Conservation (phyloP, 768 basidiomycete species). For the Russula ochroleuca region DNA sequence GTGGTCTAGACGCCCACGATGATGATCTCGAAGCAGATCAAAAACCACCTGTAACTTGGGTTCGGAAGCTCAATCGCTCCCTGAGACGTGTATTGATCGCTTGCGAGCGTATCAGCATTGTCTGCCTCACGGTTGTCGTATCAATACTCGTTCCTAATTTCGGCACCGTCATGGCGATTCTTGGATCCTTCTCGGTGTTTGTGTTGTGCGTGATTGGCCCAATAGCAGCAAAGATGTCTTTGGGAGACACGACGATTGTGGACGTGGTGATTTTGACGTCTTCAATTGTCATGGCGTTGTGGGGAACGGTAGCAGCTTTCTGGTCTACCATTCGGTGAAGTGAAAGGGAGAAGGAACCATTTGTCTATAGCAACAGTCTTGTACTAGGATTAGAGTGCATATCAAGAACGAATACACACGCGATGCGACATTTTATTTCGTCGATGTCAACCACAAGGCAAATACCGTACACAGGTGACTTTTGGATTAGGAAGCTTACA, state of each 20-base stretch:
- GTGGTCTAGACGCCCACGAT: slow-evolving; percentile 54
- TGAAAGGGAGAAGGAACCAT: not conserved
- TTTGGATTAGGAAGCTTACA: slow-evolving; percentile 29
- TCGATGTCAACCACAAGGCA: not conserved
- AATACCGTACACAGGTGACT: slow-evolving; percentile 3
- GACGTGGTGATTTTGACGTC: slow-evolving; percentile 54
- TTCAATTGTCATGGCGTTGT: slow-evolving; percentile 62
- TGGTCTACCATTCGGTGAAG: slow-evolving; percentile 31
- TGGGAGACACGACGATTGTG: slow-evolving; percentile 46
- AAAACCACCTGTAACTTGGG: slow-evolving; percentile 24
- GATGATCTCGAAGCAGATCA: slow-evolving; percentile 28
- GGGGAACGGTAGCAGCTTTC: slow-evolving; percentile 73
- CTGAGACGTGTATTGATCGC: slow-evolving; percentile 43
- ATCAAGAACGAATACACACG: not conserved
- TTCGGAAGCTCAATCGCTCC: slow-evolving; percentile 32
- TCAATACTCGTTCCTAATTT: slow-evolving; percentile 80
- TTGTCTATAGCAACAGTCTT: not conserved
- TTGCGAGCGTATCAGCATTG: slow-evolving; percentile 56
- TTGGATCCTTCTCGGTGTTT: slow-evolving; percentile 84
- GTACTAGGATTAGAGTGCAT: not conserved
- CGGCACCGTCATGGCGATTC: slow-evolving; percentile 79
- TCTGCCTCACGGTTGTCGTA: slow-evolving; percentile 55
- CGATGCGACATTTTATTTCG: not conserved
- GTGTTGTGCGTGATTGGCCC: slow-evolving; percentile 56
- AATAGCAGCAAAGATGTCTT: slow-evolving; percentile 60